phyloP scores from a whole-genome alignment of 306 rosid genomes.

The Delonix regia region DNA sequence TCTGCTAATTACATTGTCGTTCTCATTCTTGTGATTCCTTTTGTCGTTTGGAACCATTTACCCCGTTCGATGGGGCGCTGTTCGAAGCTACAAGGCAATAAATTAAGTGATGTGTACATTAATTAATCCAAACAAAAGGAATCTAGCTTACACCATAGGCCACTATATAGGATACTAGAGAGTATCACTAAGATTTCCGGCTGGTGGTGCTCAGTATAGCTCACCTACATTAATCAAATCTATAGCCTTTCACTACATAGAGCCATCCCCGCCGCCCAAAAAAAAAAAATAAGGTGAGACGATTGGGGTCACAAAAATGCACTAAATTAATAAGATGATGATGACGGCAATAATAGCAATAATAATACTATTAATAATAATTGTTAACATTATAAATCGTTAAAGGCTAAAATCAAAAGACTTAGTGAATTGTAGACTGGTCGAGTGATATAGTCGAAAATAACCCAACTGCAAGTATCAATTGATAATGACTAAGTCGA shows the following conservation, averaged over 20 bases:
- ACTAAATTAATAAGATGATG: no score
- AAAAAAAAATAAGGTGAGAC: no score
- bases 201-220: not conserved
- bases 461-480: no score
- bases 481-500: no score
- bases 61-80: not conserved
- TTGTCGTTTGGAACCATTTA: slow-evolving; percentile 21
- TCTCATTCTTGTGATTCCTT: slow-evolving; percentile 27
- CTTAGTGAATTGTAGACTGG: no score
- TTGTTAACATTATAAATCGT: no score
- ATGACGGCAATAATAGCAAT: no score
- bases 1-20: no score
- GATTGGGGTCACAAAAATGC: no score
- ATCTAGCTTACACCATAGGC: slow-evolving; percentile 1
- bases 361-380: no score
- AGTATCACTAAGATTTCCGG: slow-evolving; percentile 14
- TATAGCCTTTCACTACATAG: not conserved
- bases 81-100: not conserved
- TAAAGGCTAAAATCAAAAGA: no score
- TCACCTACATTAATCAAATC: not conserved
- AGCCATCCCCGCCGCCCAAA: not conserved
- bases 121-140: slow-evolving; percentile 18
- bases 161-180: not conserved
- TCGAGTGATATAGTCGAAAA: no score
- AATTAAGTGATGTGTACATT: not conserved